Conservation (phyloP, 768 basidiomycete species). For the Tulasnella sp. region DNA sequence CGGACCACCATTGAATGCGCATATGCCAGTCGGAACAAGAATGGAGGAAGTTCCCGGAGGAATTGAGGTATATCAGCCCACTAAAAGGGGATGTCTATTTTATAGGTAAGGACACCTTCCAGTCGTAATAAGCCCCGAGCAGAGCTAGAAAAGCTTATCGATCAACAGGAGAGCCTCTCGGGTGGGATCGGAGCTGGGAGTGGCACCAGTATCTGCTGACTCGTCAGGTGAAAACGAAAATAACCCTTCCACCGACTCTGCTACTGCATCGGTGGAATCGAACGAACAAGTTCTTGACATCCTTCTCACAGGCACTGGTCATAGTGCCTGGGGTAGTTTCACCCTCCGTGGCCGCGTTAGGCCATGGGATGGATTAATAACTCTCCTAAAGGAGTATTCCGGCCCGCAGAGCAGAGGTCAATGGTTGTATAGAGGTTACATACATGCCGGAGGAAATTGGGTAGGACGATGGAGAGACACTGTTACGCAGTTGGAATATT, state of each 20-base stretch:
- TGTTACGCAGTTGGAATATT: constrained; percentile 43
- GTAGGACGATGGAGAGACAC: constrained; percentile 85
- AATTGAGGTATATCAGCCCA: constrained; percentile 6
- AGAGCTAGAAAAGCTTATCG: too few relatives aligned
- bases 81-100: constrained; percentile 1
- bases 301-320: constrained; percentile 68
- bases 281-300: constrained; percentile 38
- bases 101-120: constrained; percentile 1
- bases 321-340: constrained; percentile 87
- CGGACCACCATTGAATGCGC: constrained; percentile 51
- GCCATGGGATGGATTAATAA: constrained; percentile 67
- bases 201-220: constrained; percentile 28
- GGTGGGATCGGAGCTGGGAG: background rate
- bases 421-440: constrained; percentile 78
- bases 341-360: constrained; percentile 66
- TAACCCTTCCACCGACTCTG: constrained; percentile 1
- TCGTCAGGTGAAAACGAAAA: background rate
- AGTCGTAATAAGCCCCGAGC: background rate
- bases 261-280: constrained; percentile 14
- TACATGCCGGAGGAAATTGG: constrained; percentile 54
- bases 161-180: background rate
- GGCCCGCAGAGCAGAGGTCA: constrained; percentile 37
- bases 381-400: constrained; percentile 65
- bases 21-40: constrained; percentile 42
- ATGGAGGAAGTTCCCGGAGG: constrained; percentile 35